Conservation (phyloP, 2,329 filamentous ascomycete species). For the Boeremia lycopersici region DNA sequence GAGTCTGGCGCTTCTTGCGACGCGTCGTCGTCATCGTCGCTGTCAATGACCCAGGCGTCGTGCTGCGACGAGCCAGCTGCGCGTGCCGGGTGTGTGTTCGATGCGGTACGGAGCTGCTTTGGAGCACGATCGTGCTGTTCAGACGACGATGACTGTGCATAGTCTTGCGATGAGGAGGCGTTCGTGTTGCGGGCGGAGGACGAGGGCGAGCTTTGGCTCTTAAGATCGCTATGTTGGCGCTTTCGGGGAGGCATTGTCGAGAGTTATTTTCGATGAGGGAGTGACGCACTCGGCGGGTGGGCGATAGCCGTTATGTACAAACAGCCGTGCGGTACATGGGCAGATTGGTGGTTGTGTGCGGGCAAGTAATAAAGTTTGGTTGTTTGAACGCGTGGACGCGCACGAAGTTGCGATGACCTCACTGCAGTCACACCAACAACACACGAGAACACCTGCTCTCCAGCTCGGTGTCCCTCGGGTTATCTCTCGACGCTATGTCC, state of each 20-base stretch:
- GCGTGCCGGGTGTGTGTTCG: constrained; percentile 16
- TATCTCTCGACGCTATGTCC: too few relatives aligned
- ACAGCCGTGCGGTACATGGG: not conserved
- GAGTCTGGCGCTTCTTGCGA: constrained; percentile 37
- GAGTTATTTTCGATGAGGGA: not conserved
- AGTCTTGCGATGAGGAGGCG: constrained; percentile 21
- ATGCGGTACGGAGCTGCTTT: constrained; percentile 36
- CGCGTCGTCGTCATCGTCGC: constrained; percentile 39
- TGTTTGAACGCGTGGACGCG: constrained; percentile 20
- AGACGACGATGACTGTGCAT: constrained; percentile 11
- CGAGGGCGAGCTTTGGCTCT: constrained; percentile 5
- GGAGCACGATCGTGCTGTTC: constrained; percentile 19
- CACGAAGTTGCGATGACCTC: constrained; percentile 32
- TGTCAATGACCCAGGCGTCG: constrained; percentile 33
- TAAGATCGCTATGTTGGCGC: constrained; percentile 13
- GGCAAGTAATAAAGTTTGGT: constrained; percentile 4
- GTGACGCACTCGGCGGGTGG: not conserved
- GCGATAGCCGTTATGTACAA: not conserved
- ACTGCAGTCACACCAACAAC: not conserved
- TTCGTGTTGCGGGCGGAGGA: constrained; percentile 27
- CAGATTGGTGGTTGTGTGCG: not conserved
- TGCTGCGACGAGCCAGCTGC: constrained; percentile 34
- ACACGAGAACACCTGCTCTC: too few relatives aligned
- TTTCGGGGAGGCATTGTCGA: constrained; percentile 20
- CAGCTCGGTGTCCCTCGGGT: too few relatives aligned